phyloP scores from a whole-genome alignment of 176 grass and related monocot species.

The Triticum urartu region DNA sequence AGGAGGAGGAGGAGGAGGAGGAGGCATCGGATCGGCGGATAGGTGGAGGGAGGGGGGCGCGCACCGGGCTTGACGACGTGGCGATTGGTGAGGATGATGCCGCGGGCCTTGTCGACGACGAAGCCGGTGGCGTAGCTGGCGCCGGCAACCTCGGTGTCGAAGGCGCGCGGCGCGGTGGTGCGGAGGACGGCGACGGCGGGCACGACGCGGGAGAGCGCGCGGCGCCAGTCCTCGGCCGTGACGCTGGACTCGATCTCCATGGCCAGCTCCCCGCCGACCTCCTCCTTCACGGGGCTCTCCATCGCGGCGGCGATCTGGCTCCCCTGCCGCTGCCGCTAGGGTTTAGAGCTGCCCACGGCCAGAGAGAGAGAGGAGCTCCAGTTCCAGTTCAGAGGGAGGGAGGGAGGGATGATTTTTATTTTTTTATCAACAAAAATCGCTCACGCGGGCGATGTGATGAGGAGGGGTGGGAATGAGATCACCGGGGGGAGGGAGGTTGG shows the following conservation, averaged over 20 bases:
- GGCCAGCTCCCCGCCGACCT: constrained; percentile 48
- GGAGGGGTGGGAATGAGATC: constrained; percentile 26
- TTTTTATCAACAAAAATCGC: neutral
- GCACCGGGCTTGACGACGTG: constrained; percentile 97
- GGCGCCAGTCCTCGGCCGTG: constrained; percentile 93
- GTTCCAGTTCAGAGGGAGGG: neutral
- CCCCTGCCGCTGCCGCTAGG: constrained; percentile 27
- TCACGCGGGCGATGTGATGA: constrained; percentile 29
- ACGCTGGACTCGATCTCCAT: constrained; percentile 79
- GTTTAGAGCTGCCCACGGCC: constrained; percentile 14
- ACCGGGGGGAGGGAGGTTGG: neutral
- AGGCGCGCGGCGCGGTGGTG: constrained; percentile 85
- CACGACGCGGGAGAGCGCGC: constrained; percentile 73
- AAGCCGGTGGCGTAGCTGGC: constrained; percentile 98
- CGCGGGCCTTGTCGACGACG: constrained; percentile 86
- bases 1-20: neutral
- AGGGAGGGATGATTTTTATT: neutral
- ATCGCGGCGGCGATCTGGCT: constrained; percentile 38
- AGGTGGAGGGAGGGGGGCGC: neutral
- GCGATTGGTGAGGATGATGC: constrained; percentile 97
- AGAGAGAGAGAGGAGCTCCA: neutral
- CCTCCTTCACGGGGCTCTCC: constrained; percentile 56
- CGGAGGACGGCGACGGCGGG: constrained; percentile 94
- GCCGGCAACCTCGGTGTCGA: constrained; percentile 90
- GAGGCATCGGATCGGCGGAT: neutral